Percentiles rank a stretch among this genome's conserved stretches.
These are phyloP conservation scores for Mycena indigotica DNA, from an alignment of 768 basidiomycete genomes.

Conservation along the genomic window DNA sequence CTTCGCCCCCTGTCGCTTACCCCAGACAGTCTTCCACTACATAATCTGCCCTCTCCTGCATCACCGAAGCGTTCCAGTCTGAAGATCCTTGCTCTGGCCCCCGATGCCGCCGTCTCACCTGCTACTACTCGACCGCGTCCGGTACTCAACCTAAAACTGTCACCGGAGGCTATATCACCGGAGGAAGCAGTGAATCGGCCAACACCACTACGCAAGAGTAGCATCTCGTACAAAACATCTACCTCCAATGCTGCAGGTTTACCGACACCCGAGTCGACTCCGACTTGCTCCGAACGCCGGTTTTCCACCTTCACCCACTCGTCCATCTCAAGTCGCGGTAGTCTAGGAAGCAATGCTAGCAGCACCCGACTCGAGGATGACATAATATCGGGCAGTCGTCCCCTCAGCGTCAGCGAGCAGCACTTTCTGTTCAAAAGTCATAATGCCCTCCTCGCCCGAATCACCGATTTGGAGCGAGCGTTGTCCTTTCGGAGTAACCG, in stretches of 20 bases:
- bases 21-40: constrained; percentile 47
- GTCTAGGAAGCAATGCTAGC: constrained; percentile 34
- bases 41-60: constrained; percentile 55
- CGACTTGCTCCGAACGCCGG: constrained; percentile 50
- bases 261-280: constrained; percentile 78
- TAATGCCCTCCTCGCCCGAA: constrained; percentile 78
- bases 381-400: constrained; percentile 43
- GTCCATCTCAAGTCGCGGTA: constrained; percentile 27
- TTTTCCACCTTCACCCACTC: constrained; percentile 20
- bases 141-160: constrained; percentile 41
- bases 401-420: constrained; percentile 74
- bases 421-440: constrained; percentile 87
- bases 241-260: constrained; percentile 49
- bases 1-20: constrained; percentile 75
- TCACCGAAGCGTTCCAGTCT: constrained; percentile 34
- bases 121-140: constrained; percentile 35
- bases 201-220: constrained; percentile 56
- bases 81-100: constrained; percentile 48
- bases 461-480: constrained; percentile 77
- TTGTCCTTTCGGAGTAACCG: constrained; percentile 47
- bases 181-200: constrained; percentile 34
- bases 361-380: constrained; percentile 39
- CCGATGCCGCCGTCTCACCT: constrained; percentile 27
- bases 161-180: constrained; percentile 28
- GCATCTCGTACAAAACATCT: constrained; percentile 74